Evolutionary conservation across 2,329 filamentous ascomycete genomes (phyloP), one percentile per base, ranked within the genome.

Genomic region (Diaporthe vaccinii): DNA sequence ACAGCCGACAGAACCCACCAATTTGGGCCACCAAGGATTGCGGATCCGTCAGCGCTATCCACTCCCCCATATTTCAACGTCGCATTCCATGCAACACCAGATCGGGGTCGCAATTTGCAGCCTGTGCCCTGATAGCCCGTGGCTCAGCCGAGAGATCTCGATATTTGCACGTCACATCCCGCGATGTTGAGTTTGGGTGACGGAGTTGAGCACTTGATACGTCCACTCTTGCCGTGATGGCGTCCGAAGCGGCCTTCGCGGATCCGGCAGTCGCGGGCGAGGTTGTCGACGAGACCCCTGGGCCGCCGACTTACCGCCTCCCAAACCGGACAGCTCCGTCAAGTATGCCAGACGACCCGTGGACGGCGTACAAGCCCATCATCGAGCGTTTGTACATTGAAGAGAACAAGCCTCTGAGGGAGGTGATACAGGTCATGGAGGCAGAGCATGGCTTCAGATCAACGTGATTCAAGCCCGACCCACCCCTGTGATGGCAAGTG

Each of bases 371-470:
- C 22, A 61, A 44, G n/a, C 58, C 58, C 12, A 41, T 61, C 34
- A 61, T 61, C 14, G 7, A 61, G 58, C 58, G 36, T n/a, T 20
- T 61, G 58, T 61, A 61, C 8, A 61, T 61, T 15, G 58, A 41
- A 20, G 58, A 61, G 58, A 17, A 25, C 20, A 61, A 4, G 36
- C 36, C 58, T 22, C n/a, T 61, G 36, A 41, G 22, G 36, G 58
- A 61, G 22, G 58, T 61, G n/a, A 41, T 61, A 8, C 58, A 61
- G 14, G 3, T 41, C n/a, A 41, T 61, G 58, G 36, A 61, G 34
- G 10, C 6, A 44, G 58, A 61, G 36, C 58, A 61, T 41, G 58
- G 58, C 58, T 61, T 61, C 58, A 61, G 34, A 44, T 39, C 58
- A 5, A 61, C 22, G 58, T 61, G 31, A 20, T n/a, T 44, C 58